Base-by-base conservation (phyloP, 306 rosid genomes). In the Sophora flavescens region DNA sequence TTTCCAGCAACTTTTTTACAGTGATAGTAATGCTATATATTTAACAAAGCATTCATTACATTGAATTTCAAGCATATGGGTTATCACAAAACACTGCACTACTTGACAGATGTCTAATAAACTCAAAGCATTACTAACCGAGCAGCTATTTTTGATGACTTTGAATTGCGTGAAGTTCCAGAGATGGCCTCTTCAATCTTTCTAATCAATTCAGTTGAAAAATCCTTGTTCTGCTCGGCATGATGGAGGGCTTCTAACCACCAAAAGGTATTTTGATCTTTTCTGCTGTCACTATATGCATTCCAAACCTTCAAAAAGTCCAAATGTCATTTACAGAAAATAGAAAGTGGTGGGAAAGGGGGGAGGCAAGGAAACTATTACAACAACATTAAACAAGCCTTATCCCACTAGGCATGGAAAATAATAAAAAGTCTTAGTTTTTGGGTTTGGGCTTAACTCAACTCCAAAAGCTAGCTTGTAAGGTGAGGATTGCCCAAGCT, bases 211-310 rank as follows among this genome's bases (percentile, higher is more conserved):
- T 89, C 97, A 12, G 72, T 45, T 3, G 87, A 88, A 77, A 88
- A 88, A 78, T 89, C 97, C 84, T 85, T 83, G 82, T 79, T 83
- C 88, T 89, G 87, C 82, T 95, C 98, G 36, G 96, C 95, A 70
- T 88, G 82, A 62, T 87, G 78, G 79, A 92, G 91, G 63, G 92
- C 98, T 76, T 95, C 97, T 86, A 92, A 65, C 98, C 98, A 92
- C 98, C 98, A 95, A 71, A 75, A 68, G 8, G 71, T 32, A 41
- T 76, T n/a, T 71, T 76, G 86, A 84, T 83, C 78, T 80, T 82
- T 80, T 57, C 60, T 30, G 57, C 79, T 76, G 68, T 82, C 84
- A 8, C 74, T 54, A 76, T 86, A 75, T 67, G 87, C 84, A 32
- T 79, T 84, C 45, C 84, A 71, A 56, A 95, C 93, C 98, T 95